Conservation (phyloP, 129 eudicot species). For the Arctium minus region DNA sequence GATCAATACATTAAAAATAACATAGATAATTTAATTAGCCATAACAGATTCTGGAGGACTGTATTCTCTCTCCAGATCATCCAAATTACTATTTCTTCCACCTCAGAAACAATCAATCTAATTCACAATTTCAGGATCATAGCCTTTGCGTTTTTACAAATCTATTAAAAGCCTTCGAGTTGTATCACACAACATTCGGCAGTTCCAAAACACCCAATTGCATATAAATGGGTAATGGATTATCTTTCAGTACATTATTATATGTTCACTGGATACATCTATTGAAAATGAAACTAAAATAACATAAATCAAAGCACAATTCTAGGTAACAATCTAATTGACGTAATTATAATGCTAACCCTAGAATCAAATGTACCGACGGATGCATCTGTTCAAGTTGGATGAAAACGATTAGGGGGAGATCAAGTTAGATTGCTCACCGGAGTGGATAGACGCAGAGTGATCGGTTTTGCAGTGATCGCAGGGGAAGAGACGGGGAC, state of each 20-base stretch:
- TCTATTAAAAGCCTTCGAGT: neutral
- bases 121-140: neutral
- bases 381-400: neutral
- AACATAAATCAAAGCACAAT: neutral
- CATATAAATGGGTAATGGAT: neutral
- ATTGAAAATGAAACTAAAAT: neutral
- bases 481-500: neutral
- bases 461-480: slow-evolving; percentile 18
- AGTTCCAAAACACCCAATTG: neutral
- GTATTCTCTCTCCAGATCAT: neutral
- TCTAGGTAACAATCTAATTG: neutral
- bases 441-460: slow-evolving; percentile 6
- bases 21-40: neutral
- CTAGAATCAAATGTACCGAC: slow-evolving; percentile 11
- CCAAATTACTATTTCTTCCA: neutral
- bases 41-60: neutral
- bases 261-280: neutral
- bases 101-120: slow-evolving; percentile 7
- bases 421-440: slow-evolving; percentile 10
- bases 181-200: neutral
- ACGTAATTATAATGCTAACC: slow-evolving; percentile 12
- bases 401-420: neutral
- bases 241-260: neutral
- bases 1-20: slow-evolving; percentile 1
- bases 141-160: neutral